phyloP scores from a whole-genome alignment of 2,329 filamentous ascomycete species.

The Fusarium annulatum region DNA sequence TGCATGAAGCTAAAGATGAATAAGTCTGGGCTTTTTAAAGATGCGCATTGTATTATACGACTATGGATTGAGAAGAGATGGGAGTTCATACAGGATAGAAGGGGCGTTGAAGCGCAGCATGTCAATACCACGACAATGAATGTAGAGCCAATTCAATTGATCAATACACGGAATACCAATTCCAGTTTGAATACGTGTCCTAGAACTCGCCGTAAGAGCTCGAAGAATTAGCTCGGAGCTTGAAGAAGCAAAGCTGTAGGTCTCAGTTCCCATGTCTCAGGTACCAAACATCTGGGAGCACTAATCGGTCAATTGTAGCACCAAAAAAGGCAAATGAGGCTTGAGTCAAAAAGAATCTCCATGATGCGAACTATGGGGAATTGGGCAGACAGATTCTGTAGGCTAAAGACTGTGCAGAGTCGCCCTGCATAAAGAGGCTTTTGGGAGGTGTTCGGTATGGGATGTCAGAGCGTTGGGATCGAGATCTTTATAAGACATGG shows the following conservation, averaged over 20 bases:
- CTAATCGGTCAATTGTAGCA: background rate
- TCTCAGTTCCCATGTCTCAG: slow-evolving; percentile 35
- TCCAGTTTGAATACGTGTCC: background rate
- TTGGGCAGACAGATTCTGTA: slow-evolving; percentile 11
- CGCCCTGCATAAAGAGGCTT: slow-evolving; percentile 29
- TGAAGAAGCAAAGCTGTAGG: slow-evolving; percentile 25
- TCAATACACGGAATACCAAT: background rate
- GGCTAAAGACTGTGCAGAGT: background rate
- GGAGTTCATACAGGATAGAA: slow-evolving; percentile 31
- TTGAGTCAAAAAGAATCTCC: slow-evolving; percentile 5
- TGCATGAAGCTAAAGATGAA: slow-evolving; percentile 28
- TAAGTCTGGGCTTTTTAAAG: background rate
- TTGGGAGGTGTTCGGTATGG: background rate
- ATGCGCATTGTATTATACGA: slow-evolving; percentile 11
- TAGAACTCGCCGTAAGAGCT: background rate
- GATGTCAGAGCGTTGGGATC: slow-evolving; percentile 7
- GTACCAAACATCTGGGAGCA: slow-evolving; percentile 11
- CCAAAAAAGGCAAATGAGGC: background rate
- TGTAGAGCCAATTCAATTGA: background rate
- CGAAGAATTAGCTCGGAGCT: background rate
- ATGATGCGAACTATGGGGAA: slow-evolving; percentile 17
- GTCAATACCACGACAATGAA: slow-evolving; percentile 11
- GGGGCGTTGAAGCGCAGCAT: slow-evolving; percentile 15
- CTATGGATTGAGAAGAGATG: slow-evolving; percentile 6
- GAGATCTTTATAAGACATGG: slow-evolving; percentile 13